Evolutionary conservation across 1,284 basidiomycete species (phyloP), one percentile per base, ranked within the genome.

Genomic region (Cutaneotrichosporon cutaneum): DNA sequence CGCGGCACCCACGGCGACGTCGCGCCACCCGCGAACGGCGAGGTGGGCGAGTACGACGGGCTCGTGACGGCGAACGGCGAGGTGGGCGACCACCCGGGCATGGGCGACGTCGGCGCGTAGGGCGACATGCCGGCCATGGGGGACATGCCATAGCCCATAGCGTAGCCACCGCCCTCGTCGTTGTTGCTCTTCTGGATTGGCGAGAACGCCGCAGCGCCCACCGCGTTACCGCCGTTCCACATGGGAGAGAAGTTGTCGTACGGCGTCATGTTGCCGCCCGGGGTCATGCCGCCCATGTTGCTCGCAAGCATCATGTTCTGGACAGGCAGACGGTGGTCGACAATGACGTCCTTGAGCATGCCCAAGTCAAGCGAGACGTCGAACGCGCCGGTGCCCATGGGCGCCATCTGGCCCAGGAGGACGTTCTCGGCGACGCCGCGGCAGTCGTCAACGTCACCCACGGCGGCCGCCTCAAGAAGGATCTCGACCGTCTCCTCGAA

Each of bases 401-500:
- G 95, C 35, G 96, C 96, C 87, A 99, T 91, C 81, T 99, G 96
- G 21, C 96, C 96, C 66, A 99, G 91, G 83, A 99, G 86, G 47
- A 99, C 93, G 73, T 98, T 99, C 83, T 99, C 95, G 10, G 95
- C 95, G 24, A 99, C 89, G 66, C 96, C 96, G 66, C 92, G 91
- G 79, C 96, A 99, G 73, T 99, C 94, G 70, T 99, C 96, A 78
- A 93, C 90, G 82, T 99, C 95, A 59, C 96, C 96, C 50, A 95
- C 90, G 2, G 95, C 93, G 0, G 96, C 96, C 0, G 96, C 96
- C 77, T 99, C 96, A 88, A 99, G 94, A 61, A 99, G 81, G 70
- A 99, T 97, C 79, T 99, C 96, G 65, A 98, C 96, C 0, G 96
- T 99, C 83, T 99, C 96, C 80, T 99, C 96, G 84, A 99, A 99